Percentiles rank a stretch among this genome's conserved stretches.
These are phyloP conservation scores for Sideroxylon spinosum DNA, from an alignment of 179 eudicot genomes.

Conservation along the genomic window DNA sequence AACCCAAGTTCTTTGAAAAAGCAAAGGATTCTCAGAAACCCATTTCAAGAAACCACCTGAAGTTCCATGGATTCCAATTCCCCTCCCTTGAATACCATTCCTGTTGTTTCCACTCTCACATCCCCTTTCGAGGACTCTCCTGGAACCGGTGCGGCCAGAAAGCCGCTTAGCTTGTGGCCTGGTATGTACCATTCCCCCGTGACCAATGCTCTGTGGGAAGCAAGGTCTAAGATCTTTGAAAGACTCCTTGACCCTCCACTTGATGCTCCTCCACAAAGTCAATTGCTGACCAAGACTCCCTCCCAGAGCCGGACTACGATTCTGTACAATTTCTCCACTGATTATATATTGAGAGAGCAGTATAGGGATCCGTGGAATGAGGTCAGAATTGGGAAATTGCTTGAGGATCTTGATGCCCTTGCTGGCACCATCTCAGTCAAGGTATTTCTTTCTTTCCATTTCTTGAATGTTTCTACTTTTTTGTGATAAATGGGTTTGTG, in stretches of 20 bases:
- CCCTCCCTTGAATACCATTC: constrained; percentile 44
- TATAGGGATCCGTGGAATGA: constrained; percentile 93
- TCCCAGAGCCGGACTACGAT: constrained; percentile 62
- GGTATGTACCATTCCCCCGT: constrained; percentile 99
- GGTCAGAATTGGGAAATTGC: constrained; percentile 91
- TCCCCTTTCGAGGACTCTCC: constrained; percentile 32
- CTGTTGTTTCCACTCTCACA: constrained; percentile 52
- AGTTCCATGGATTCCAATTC: constrained; percentile 39
- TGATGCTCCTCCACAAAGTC: constrained; percentile 82
- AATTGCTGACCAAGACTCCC: constrained; percentile 62
- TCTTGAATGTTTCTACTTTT: neutral
- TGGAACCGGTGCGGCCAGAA: constrained; percentile 25
- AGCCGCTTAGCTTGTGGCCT: constrained; percentile 83
- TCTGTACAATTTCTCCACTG: constrained; percentile 69
- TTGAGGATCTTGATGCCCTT: constrained; percentile 97
- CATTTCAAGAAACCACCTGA: too few species aligned
- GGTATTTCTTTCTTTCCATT: constrained; percentile 41
- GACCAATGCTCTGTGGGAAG: constrained; percentile 88
- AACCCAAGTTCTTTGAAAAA: too few species aligned
- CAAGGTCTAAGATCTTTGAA: constrained; percentile 69
- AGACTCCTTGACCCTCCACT: constrained; percentile 58
- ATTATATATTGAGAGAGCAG: constrained; percentile 86
- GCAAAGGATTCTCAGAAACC: too few species aligned
- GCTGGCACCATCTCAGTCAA: constrained; percentile 96
- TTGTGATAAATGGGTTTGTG: neutral